A percentile compares a stretch with the other conserved stretches of the same genome.
These are phyloP conservation scores for Xylaria venustula DNA, from an alignment of 495 filamentous ascomycete genomes.

Conservation along the genomic window DNA sequence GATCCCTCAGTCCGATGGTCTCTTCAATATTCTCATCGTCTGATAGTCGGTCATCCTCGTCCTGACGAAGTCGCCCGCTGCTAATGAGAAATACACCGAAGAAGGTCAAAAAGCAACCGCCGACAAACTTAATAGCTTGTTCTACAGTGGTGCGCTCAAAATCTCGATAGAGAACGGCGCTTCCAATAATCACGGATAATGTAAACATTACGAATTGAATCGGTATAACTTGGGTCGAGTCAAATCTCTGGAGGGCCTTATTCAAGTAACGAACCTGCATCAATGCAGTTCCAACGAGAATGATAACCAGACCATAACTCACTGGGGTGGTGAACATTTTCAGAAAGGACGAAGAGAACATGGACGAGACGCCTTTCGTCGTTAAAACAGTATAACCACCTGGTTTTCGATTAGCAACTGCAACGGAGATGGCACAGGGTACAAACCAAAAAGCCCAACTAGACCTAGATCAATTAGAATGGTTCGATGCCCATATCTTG, in stretches of 20 bases:
- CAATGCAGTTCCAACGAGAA: slow-evolving; percentile 80
- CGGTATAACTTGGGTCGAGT: slow-evolving; percentile 95
- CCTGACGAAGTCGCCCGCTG: slow-evolving; percentile 54
- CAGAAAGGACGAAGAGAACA: slow-evolving; percentile 86
- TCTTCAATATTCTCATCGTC: slow-evolving; percentile 54
- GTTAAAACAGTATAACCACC: slow-evolving; percentile 93
- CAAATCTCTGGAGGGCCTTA: slow-evolving; percentile 88
- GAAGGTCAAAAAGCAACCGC: slow-evolving; percentile 88
- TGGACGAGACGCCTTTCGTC: slow-evolving; percentile 93
- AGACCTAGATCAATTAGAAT: slow-evolving; percentile 92
- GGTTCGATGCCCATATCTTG: slow-evolving; percentile 73
- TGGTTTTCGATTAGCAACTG: slow-evolving; percentile 41
- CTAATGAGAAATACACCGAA: slow-evolving; percentile 94
- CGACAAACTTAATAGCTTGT: slow-evolving; percentile 78
- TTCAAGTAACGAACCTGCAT: slow-evolving; percentile 97
- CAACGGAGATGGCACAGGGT: neutral
- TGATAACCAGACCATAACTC: slow-evolving; percentile 74
- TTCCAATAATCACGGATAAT: slow-evolving; percentile 89
- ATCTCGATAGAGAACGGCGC: slow-evolving; percentile 88
- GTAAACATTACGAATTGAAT: slow-evolving; percentile 97
- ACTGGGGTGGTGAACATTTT: slow-evolving; percentile 86
- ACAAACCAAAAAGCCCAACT: slow-evolving; percentile 85
- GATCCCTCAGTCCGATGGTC: slow-evolving; percentile 46
- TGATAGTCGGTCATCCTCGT: slow-evolving; percentile 52
- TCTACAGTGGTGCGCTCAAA: slow-evolving; percentile 74